Evolutionary conservation across 116 monocot genomes (phyloP).

Genomic region (Zostera marina): DNA sequence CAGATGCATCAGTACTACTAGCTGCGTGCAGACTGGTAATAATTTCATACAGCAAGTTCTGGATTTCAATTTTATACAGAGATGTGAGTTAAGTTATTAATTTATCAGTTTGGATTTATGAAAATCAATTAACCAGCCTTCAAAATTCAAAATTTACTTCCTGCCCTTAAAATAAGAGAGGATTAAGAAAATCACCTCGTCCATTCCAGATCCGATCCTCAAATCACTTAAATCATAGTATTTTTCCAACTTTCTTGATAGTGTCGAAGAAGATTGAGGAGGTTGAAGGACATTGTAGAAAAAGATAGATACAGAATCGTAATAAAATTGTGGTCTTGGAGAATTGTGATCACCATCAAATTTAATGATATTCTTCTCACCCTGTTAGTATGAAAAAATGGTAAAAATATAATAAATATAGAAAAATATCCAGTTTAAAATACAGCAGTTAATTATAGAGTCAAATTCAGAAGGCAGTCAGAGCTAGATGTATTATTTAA

Average conservation of each 20-base stretch:
- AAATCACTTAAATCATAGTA: constrained; percentile 75
- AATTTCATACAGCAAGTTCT: constrained; percentile 85
- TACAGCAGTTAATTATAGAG: not conserved
- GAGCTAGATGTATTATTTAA: not conserved
- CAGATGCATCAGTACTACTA: constrained; percentile 37
- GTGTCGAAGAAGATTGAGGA: constrained; percentile 44
- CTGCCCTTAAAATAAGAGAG: not conserved
- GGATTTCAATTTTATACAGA: constrained; percentile 1
- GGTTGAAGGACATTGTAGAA: constrained; percentile 95
- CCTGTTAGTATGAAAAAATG: constrained; percentile 28
- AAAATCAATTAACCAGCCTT: no score
- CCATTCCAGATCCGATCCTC: constrained; percentile 37
- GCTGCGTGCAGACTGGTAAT: constrained; percentile 43
- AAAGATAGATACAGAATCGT: constrained; percentile 98
- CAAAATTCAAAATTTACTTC: no score
- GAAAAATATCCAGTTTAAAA: not conserved
- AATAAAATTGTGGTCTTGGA: constrained; percentile 90
- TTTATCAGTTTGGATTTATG: not conserved
- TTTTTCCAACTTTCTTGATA: constrained; percentile 53
- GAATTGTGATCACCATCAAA: constrained; percentile 99
- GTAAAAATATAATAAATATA: not conserved
- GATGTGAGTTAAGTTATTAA: not conserved
- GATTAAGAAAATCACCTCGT: constrained; percentile 52
- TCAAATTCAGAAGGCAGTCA: constrained; percentile 1
- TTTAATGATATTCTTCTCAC: constrained; percentile 93